Evolutionary conservation across 805 yeast genomes (phyloP).

Genomic region (Metschnikowia aberdeeniae): DNA sequence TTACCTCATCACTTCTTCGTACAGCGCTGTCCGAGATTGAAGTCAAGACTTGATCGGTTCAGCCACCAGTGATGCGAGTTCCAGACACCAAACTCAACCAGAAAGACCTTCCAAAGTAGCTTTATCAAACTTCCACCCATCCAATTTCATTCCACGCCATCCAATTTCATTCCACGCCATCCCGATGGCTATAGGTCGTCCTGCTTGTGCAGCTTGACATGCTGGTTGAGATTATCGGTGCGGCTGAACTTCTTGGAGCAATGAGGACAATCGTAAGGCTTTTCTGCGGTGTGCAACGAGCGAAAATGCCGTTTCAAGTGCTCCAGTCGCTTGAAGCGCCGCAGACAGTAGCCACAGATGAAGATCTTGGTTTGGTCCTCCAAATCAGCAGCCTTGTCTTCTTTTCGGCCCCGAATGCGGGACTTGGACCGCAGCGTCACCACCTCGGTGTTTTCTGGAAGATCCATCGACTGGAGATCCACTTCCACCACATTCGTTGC

Average conservation of each 20-base stretch:
- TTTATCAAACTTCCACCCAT: too few species aligned
- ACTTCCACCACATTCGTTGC: slow-evolving; percentile 32
- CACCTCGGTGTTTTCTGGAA: slow-evolving; percentile 38
- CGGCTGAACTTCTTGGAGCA: slow-evolving; percentile 65
- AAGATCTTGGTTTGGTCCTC: slow-evolving; percentile 50
- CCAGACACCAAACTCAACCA: too few species aligned
- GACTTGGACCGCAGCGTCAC: slow-evolving; percentile 28
- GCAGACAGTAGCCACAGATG: slow-evolving; percentile 59
- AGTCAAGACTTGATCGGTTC: too few species aligned
- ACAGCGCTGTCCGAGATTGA: too few species aligned
- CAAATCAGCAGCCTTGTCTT: slow-evolving; percentile 53
- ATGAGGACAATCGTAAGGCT: slow-evolving; percentile 59
- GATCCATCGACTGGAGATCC: slow-evolving; percentile 35
- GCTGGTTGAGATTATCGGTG: slow-evolving; percentile 64
- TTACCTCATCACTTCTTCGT: too few species aligned
- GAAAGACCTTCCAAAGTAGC: too few species aligned
- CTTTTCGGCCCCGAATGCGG: slow-evolving; percentile 58
- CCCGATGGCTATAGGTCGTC: slow-evolving; percentile 12
- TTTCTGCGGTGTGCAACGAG: slow-evolving; percentile 67
- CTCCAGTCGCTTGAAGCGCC: slow-evolving; percentile 70
- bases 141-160: too few species aligned
- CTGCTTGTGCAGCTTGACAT: slow-evolving; percentile 51
- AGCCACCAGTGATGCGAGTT: too few species aligned
- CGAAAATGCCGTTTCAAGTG: slow-evolving; percentile 73
- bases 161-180: too few species aligned